Base-by-base conservation (phyloP, 192 early-diverging fungal species). In the Lobosporangium transversale region DNA sequence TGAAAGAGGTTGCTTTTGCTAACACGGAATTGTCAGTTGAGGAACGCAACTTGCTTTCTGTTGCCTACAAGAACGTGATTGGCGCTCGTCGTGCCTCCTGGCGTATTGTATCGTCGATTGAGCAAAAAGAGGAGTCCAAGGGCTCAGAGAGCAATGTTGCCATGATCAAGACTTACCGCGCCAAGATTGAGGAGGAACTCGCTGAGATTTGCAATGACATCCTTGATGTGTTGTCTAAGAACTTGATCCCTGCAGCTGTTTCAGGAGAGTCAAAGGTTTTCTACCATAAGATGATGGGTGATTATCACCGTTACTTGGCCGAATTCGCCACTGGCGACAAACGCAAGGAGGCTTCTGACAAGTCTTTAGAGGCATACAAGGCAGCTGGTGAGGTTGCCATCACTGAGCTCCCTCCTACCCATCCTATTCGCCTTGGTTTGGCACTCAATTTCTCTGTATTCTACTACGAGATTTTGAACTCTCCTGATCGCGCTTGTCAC, bases 201-300 rank as follows among this genome's bases (percentile, higher is more conserved):
- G 81, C 90, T 68, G 92, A 96, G 57, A 94, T 98, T 54, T 99
- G 97, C 90, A 83, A 89, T 45, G 97, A 99, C 83, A 97, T 99
- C 64, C 89, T 99, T 26, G 64, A 83, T 24, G 97, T 99, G 42
- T 87, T 99, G 57, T 88, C 88, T 69, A 88, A 96, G 36, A 88
- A 96, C 85, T 83, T 98, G 68, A 94, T 99, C 68, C 93, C 94
- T 62, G 82, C 88, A 64, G 94, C 95, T 59, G 92, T 91, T 80
- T 89, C 93, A 83, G 92, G 94, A 76, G 97, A 99, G 87, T 98
- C 97, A 73, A 96, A 95, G 88, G 95, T 99, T 80, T 99, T 99
- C 87, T 99, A 97, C 91, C 97, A 93, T 91, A 99, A 99, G 91
- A 98, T 99, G 97, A 97, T 95, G 93, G 97, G 96, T 62, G 97